phyloP scores from a whole-genome alignment of 805 yeast species.

The Ogataea neopini region DNA sequence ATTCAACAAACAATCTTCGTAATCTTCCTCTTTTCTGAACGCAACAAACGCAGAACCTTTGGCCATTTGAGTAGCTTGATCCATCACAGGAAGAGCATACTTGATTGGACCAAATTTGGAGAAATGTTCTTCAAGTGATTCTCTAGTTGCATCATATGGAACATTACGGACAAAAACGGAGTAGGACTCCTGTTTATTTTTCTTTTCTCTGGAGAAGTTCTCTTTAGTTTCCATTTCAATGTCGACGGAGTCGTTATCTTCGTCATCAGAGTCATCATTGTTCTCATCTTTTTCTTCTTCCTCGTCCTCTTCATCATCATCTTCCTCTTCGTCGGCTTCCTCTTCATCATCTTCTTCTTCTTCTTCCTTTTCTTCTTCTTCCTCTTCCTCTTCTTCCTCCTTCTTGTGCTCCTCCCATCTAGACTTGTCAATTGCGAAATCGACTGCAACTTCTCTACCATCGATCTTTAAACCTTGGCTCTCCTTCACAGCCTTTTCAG shows the following conservation, averaged over 20 bases:
- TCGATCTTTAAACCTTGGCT: conserved; percentile 75
- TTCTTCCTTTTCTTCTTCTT: conserved; percentile 37
- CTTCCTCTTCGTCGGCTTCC: conserved; percentile 36
- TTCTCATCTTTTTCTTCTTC: conserved; percentile 15
- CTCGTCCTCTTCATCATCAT: conserved; percentile 31
- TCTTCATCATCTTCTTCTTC: conserved; percentile 39
- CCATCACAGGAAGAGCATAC: conserved; percentile 92
- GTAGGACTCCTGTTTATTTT: conserved; percentile 64
- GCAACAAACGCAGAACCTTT: conserved; percentile 96
- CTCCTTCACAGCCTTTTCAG: conserved; percentile 78
- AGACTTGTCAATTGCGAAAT: conserved; percentile 85
- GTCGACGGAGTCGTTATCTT: conserved; percentile 31
- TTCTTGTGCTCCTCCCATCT: conserved; percentile 70
- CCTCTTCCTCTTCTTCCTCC: conserved; percentile 40
- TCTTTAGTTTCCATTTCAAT: conserved; percentile 12
- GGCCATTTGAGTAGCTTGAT: conserved; percentile 80
- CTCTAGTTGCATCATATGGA: conserved; percentile 91
- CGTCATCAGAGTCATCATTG: conserved; percentile 3
- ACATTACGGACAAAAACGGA: conserved; percentile 88
- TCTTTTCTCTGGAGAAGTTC: conserved; percentile 3
- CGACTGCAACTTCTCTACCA: conserved; percentile 92
- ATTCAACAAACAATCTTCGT: conserved; percentile 63
- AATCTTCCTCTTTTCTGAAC: conserved; percentile 61
- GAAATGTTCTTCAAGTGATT: conserved; percentile 76
- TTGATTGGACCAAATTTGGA: conserved; percentile 80